Evolutionary conservation across 2,329 filamentous ascomycete genomes (phyloP), one percentile per base, ranked within the genome.

Genomic region (Fusarium agapanthi): DNA sequence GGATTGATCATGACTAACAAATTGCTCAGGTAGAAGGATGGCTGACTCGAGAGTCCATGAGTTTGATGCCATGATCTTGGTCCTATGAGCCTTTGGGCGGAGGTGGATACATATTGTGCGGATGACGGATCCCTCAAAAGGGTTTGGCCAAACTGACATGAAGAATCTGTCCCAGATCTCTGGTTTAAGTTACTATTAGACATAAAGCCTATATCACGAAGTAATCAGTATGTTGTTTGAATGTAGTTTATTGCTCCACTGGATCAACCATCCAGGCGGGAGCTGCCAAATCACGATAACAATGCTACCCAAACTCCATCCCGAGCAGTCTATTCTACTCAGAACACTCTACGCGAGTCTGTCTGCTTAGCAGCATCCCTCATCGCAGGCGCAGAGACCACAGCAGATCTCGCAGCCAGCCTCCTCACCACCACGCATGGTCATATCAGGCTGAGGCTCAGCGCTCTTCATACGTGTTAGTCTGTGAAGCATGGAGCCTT

Each of bases 371-470:
- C 84, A 85, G 79, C 84, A 85, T 28, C 75, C 76, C 72, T 85
- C 84, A 2, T 85, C 76, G 73, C 84, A 85, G 56, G 77, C 83
- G 76, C 84, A 85, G 66, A 85, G 81, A 64, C 84, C 83, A 66
- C 84, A 85, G 80, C 84, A 85, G 67, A 85, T 75, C 74, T 85
- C 83, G 65, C 84, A 85, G 41, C 84, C 84, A 40, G 82, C 84
- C 68, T 85, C 84, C 71, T 85, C 84, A 72, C 84, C 83, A 75
- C 84, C 83, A 45, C 83, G 81, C 62, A 85, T 80, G 68, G 75
- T 78, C 79, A 85, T 83, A 38, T 84, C 80, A 61, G 83, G 82
- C 66, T 84, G 82, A 58, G 84, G 84, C 74, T 85, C 82, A 43
- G 78, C 67, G 55, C 78, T 43, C 82, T 84, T 67, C 57, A 57